phyloP scores from a whole-genome alignment of 108 stramenopile species.

The Cylindrotheca fusiformis region DNA sequence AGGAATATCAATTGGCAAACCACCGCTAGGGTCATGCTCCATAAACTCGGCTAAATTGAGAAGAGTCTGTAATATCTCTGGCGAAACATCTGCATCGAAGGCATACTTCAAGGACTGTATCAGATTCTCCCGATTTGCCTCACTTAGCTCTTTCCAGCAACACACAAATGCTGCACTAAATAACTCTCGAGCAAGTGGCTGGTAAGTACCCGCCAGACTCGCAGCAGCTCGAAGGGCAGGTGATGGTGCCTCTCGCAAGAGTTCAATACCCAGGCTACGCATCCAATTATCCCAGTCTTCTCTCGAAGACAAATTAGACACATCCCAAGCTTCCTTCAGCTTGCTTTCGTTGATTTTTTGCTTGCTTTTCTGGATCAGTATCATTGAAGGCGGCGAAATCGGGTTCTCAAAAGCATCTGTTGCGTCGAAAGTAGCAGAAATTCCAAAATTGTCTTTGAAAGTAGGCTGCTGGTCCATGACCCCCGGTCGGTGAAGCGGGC shows the following conservation, averaged over 20 bases:
- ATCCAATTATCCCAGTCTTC: slow-evolving; percentile 99
- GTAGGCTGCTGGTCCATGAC: slow-evolving; percentile 17
- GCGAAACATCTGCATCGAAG: slow-evolving; percentile 83
- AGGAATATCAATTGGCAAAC: slow-evolving; percentile 92
- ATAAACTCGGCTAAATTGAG: slow-evolving; percentile 98
- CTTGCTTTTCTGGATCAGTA: slow-evolving; percentile 28
- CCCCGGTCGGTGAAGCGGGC: slow-evolving; percentile 15
- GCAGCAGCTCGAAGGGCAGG: slow-evolving; percentile 91
- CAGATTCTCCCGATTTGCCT: slow-evolving; percentile 69
- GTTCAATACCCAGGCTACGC: slow-evolving; percentile 85
- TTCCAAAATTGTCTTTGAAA: slow-evolving; percentile 37
- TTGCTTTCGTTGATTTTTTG: slow-evolving; percentile 60
- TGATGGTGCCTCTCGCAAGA: slow-evolving; percentile 94
- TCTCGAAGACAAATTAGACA: slow-evolving; percentile 79
- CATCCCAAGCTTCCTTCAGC: slow-evolving; percentile 91
- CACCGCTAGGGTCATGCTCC: slow-evolving; percentile 90
- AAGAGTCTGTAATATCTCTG: slow-evolving; percentile 91
- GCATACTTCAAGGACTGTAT: slow-evolving; percentile 86
- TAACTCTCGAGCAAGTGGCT: slow-evolving; percentile 91
- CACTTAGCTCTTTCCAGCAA: slow-evolving; percentile 90
- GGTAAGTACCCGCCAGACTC: slow-evolving; percentile 91
- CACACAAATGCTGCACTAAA: slow-evolving; percentile 97
- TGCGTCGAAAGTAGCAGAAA: slow-evolving; percentile 35
- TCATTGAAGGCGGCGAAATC: slow-evolving; percentile 5
- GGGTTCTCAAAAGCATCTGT: slow-evolving; percentile 13